Percentiles rank a stretch among this genome's conserved stretches.
Conservation (phyloP, 768 basidiomycete species). For the Paxillus ammoniavirescens region DNA sequence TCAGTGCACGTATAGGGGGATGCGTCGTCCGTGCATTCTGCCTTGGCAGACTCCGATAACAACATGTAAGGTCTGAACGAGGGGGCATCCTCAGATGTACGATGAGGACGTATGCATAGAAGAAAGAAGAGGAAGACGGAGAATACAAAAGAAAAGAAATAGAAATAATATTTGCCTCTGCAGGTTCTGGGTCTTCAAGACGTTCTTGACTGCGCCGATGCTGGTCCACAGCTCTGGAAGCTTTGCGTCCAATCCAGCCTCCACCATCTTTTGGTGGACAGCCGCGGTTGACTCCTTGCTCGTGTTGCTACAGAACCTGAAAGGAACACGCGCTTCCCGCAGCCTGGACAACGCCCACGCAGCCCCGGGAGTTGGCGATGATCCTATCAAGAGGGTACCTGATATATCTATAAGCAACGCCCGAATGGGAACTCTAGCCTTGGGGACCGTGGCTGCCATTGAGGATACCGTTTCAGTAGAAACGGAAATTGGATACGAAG, state of each 20-base stretch:
- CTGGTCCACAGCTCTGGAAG: slow-evolving; percentile 60
- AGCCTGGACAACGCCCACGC: slow-evolving; percentile 28
- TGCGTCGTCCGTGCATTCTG: slow-evolving; percentile 36
- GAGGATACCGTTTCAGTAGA: background rate
- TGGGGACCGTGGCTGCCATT: background rate
- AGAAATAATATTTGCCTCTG: slow-evolving; percentile 33
- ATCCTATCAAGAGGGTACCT: slow-evolving; percentile 61
- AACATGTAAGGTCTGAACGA: slow-evolving; percentile 51
- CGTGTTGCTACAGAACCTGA: slow-evolving; percentile 66
- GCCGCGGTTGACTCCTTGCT: slow-evolving; percentile 58
- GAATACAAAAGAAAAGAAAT: background rate
- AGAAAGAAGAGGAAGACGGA: background rate
- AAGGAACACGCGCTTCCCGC: slow-evolving; percentile 34
- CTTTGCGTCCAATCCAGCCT: slow-evolving; percentile 49
- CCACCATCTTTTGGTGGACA: slow-evolving; percentile 41
- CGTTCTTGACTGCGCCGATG: slow-evolving; percentile 52
- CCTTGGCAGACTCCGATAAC: slow-evolving; percentile 47
- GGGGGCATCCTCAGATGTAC: background rate
- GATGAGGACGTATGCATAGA: background rate
- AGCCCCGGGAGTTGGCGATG: slow-evolving; percentile 47
- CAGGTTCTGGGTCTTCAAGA: slow-evolving; percentile 40
- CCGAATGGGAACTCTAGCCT: slow-evolving; percentile 36
- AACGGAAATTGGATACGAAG: background rate
- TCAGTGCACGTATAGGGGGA: background rate
- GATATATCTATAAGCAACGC: slow-evolving; percentile 66